Base-by-base conservation (phyloP, 257 asterid genomes). In the Solanum corneliomulleri region DNA sequence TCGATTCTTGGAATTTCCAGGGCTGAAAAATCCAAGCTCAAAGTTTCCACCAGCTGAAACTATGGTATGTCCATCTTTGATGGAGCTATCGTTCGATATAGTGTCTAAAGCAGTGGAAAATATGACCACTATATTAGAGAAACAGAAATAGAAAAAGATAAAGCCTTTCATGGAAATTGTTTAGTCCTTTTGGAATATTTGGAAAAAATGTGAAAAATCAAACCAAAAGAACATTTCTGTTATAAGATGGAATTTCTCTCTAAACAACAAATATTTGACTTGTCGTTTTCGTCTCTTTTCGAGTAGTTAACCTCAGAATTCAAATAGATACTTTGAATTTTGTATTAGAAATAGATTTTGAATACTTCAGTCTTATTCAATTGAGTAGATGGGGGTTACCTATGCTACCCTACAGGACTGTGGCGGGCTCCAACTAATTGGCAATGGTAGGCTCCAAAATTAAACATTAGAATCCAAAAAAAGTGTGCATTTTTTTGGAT, bases 21-120 rank as follows among this genome's bases (percentile, higher is more conserved):
- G 75, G 58, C 84, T 49, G 64, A 82, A 87, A 58, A 87, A 82
- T 25, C 89, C 89, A 71, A 87, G 83, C 72, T 87, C 86, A 66
- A 68, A 87, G 37, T 31, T 29, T 25, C 80, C 69, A 41, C 35
- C 71, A 31, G 84, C 58, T 29, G 89, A 87, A 29, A 56, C 75
- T 60, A 81, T 4, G 23, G 83, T 49, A 23, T 66, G 74, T 7
- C 82, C 88, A 35, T 47, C 82, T 71, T 35, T 35, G 35, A 35
- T 64, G 21, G 87, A 12, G 56, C 3, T 62, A 35, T 56, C 35
- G 39, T 39, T 23, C 42, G 60, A 58, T 83, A 83, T 58, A 31
- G 76, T 60, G 76, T 83, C 86, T 62, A 42, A 49, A 21, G 86
- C 23, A 39, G 58, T 13, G 58, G 76, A 60, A 60, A 60, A 29